Evolutionary conservation across 805 yeast genomes (phyloP).

Genomic region (Vanderwaltozyma tropicalis): DNA sequence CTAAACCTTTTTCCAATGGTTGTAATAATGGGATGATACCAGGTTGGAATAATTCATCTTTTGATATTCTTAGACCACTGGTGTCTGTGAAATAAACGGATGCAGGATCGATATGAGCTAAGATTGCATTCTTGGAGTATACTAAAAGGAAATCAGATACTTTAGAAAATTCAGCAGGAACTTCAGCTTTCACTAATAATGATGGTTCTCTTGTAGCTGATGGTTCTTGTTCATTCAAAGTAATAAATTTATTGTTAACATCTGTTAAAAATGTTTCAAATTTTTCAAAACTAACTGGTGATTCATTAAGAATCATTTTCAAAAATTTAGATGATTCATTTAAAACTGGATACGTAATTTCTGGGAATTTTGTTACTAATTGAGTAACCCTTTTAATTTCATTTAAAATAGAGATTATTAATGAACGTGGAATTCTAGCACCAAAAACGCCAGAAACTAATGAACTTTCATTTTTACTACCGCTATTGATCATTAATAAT

Average conservation of each 20-base stretch:
- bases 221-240: constrained; percentile 24
- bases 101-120: constrained; percentile 24
- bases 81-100: constrained; percentile 25
- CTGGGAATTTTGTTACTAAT: constrained; percentile 45
- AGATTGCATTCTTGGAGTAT: constrained; percentile 19
- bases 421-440: constrained; percentile 60
- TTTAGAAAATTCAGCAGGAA: constrained; percentile 36
- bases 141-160: constrained; percentile 22
- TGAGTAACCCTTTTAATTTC: constrained; percentile 53
- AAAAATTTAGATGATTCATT: constrained; percentile 27
- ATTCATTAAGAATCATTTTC: constrained; percentile 26
- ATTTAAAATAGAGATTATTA: constrained; percentile 54
- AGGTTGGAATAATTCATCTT: constrained; percentile 23
- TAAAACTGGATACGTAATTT: constrained; percentile 34
- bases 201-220: constrained; percentile 25
- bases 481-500: constrained; percentile 33
- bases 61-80: constrained; percentile 22
- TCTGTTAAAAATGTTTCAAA: constrained; percentile 57
- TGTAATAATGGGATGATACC: constrained; percentile 30
- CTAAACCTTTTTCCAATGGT: constrained; percentile 28
- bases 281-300: constrained; percentile 45
- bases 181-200: constrained; percentile 49
- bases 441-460: constrained; percentile 49
- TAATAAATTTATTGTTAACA: constrained; percentile 32
- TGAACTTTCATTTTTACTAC: constrained; percentile 23